Evolutionary conservation across 2,329 filamentous ascomycete genomes (phyloP).

Genomic region (Colletotrichum sp.): DNA sequence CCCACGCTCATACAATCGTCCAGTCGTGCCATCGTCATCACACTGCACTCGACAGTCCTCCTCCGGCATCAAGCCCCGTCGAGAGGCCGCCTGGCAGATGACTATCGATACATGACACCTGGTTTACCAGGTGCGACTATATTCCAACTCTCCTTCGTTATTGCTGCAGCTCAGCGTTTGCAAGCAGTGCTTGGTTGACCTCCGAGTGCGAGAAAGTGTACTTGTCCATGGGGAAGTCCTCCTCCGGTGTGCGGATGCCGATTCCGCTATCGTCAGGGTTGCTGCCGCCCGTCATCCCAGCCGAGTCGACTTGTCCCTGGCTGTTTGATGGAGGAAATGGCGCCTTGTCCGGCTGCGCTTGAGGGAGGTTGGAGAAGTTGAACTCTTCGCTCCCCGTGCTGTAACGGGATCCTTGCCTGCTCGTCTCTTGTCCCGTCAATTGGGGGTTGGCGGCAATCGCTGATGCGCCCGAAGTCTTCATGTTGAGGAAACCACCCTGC

Average conservation of each 20-base stretch:
- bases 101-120: constrained; percentile 16
- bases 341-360: constrained; percentile 54
- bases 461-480: constrained; percentile 45
- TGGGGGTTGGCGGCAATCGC: constrained; percentile 36
- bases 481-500: constrained; percentile 84
- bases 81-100: constrained; percentile 7
- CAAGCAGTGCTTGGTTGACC: constrained; percentile 35
- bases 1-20: constrained; percentile 23
- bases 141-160: background rate
- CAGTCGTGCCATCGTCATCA: constrained; percentile 24
- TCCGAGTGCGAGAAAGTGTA: constrained; percentile 51
- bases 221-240: constrained; percentile 67
- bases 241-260: constrained; percentile 71
- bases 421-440: constrained; percentile 38
- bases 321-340: constrained; percentile 53
- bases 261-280: constrained; percentile 74
- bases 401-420: constrained; percentile 41
- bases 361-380: constrained; percentile 47
- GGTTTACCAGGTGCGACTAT: constrained; percentile 13
- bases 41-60: constrained; percentile 17
- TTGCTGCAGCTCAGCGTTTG: constrained; percentile 32
- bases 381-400: constrained; percentile 52
- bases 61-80: constrained; percentile 9
- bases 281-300: constrained; percentile 48
- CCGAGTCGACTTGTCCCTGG: constrained; percentile 45